Percentiles rank a stretch among this genome's conserved stretches.
Conservation (phyloP, 1,284 basidiomycete genomes). For the Athelia sp. region DNA sequence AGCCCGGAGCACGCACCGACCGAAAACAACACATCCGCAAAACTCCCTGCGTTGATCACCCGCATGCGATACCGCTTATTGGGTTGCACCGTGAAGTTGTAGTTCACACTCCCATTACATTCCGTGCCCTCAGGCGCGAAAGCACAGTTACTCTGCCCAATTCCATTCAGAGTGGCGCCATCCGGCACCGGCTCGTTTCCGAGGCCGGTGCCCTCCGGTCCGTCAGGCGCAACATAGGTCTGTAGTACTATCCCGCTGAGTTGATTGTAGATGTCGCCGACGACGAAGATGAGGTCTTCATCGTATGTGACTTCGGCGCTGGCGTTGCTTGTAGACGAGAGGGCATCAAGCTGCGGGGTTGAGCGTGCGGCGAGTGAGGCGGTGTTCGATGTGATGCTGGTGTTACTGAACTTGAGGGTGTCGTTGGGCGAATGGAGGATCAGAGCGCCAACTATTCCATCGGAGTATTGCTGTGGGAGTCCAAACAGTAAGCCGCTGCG, state of each 20-base stretch:
- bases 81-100: neutral
- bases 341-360: neutral
- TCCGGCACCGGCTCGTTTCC: conserved; percentile 34
- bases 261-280: conserved; percentile 33
- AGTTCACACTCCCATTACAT: conserved; percentile 1
- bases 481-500: conserved; percentile 7
- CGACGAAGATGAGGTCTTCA: conserved; percentile 27
- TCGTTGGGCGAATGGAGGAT: conserved; percentile 25
- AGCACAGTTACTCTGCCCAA: conserved; percentile 21
- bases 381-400: neutral
- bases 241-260: conserved; percentile 21
- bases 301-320: conserved; percentile 24
- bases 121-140: neutral
- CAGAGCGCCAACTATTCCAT: conserved; percentile 39
- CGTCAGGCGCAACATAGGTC: neutral
- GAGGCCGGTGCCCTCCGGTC: conserved; percentile 17
- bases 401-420: neutral
- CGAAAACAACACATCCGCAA: conserved; percentile 36
- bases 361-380: too few species aligned
- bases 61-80: conserved; percentile 39
- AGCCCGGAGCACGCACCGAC: conserved; percentile 25
- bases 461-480: conserved; percentile 31
- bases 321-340: neutral
- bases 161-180: conserved; percentile 29
- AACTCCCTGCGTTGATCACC: conserved; percentile 45